Evolutionary conservation across 331 rosid species (phyloP), one percentile per base, ranked within the genome.

Genomic region (Pyrus hybrid): DNA sequence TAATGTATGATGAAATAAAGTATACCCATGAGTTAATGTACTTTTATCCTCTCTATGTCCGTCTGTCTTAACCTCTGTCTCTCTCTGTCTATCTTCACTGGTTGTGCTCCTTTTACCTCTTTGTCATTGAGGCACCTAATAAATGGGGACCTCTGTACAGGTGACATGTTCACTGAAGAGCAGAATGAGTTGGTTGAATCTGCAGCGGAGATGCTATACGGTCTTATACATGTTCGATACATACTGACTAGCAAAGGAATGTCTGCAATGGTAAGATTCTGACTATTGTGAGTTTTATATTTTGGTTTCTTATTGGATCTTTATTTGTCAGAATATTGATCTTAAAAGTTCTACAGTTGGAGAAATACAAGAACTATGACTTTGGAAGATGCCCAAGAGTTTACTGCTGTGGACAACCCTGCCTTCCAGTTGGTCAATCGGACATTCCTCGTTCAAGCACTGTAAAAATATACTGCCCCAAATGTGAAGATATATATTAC

Each of bases 371-470:
- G 79, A 92, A 82, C 84, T 92, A 95, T 79, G 99, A 95, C 80
- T 95, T 95, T 73, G 99, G 99, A 26, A 86, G 99, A 83, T 95
- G 99, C 86, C 99, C 99, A 11, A 86, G 99, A 88, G 99, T 95
- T 75, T 89, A 92, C 80, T 95, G 99, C 86, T 90, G 96, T 83
- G 97, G 99, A 70, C 99, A 95, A 77, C 97, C 97, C 37, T 95
- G 99, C 80, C 96, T 95, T 82, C 99, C 99, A 6, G 96, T 95
- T 84, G 99, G 99, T n/a, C 99, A 95, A 78, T 95, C 99, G 2
- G 99, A 95, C 82, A 89, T 95, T 86, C 91, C 97, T 66, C 89
- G 99, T 79, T 87, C 96, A 25, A 92, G 97, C 87, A 92, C 97
- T 5, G 97, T 95, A 80, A 95, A 95, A 76, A 92, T 95, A 73